These are phyloP conservation scores for Otatea glauca DNA, from an alignment of 176 grass and related monocot species.

Conservation along the genomic window DNA sequence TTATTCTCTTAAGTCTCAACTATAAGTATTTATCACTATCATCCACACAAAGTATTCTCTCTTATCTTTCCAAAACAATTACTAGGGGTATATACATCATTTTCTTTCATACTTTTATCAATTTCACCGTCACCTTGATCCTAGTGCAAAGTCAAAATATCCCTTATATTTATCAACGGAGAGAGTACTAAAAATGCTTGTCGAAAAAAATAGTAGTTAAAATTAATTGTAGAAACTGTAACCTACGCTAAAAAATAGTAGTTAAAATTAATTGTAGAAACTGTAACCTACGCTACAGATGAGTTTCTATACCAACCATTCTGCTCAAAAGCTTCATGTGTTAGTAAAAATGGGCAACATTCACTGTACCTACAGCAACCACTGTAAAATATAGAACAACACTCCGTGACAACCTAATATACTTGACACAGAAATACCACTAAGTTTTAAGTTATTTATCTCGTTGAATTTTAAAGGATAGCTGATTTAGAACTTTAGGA, in stretches of 20 bases:
- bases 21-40: too few species aligned
- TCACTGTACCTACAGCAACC: neutral
- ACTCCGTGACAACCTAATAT: neutral
- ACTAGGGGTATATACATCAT: too few species aligned
- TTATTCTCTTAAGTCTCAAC: too few species aligned
- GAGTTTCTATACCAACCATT: neutral
- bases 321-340: neutral
- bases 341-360: too few species aligned
- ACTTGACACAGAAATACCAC: neutral
- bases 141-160: too few species aligned
- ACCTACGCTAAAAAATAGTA: neutral
- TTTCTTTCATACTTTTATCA: too few species aligned
- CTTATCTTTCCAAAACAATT: too few species aligned
- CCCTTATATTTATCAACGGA: too few species aligned
- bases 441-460: neutral
- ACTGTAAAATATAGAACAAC: neutral
- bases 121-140: too few species aligned
- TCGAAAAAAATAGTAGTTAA: neutral
- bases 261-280: neutral
- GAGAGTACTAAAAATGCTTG: too few species aligned
- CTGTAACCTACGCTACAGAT: neutral
- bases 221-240: neutral
- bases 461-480: neutral
- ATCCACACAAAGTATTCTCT: too few species aligned
- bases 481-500: neutral